Base-by-base conservation (phyloP, 2,329 filamentous ascomycete species). In the Xylariaceae sp. region DNA sequence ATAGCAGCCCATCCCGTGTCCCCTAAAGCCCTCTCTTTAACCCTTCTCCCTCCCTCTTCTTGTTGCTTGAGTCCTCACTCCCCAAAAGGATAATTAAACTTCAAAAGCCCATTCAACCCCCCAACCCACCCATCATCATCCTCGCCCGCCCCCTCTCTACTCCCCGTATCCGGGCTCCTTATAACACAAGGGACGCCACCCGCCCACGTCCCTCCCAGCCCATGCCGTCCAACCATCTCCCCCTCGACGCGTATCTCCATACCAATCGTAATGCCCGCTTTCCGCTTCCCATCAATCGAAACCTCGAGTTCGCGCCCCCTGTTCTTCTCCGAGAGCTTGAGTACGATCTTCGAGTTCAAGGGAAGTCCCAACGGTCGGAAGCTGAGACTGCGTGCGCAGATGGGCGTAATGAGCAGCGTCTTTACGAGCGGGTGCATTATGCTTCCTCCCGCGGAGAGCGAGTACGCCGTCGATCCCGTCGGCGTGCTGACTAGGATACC, bases 71-170 rank as follows among this genome's bases (percentile, higher is more conserved):
- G n/a, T n/a, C n/a, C n/a, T n/a, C n/a, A n/a, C 33, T 61, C 57
- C 4, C 93, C 93, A 73, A 97, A 97, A 0, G 92, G 91, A 69
- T 95, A 88, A 65, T 98, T 98, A 65, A 97, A 98, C 71, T 98
- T 98, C 56, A 98, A 70, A 60, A 97, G 64, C 8, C 89, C 88
- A 62, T 95, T 98, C 61, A 98, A 68, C 0, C 93, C 92, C 1
- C 92, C 92, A 2, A 98, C 92, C 93, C 93, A 98, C 16, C 92
- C 89, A 65, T 97, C 92, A 59, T 96, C 89, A 37, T 84, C 79
- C 52, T 83, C 79, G 2, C 71, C 55, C 20, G 65, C 63, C 2
- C 68, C 70, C 20, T 61, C 63, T 43, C 54, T 35, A 7, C 59
- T 68, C 4, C 58, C 57, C 29, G 64, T 74, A 58, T 56, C 69